Percentiles rank a stretch among this genome's conserved stretches.
These are phyloP conservation scores for Nicotiana tabacum DNA, from an alignment of 257 asterid species.

Conservation along the genomic window DNA sequence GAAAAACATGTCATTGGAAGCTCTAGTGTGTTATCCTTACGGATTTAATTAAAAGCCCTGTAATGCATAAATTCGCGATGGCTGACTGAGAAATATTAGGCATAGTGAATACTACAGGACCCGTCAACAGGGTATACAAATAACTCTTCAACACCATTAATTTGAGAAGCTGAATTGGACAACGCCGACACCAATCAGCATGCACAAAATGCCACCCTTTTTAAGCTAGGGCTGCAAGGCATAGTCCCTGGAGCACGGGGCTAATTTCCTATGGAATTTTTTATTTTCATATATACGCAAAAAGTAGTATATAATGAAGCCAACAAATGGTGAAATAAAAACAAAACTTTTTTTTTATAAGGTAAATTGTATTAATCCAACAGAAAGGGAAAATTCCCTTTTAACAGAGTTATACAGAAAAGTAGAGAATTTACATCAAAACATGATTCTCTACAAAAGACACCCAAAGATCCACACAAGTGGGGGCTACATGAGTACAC, in stretches of 20 bases:
- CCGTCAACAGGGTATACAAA: background rate
- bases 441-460: no score
- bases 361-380: no score
- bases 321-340: background rate
- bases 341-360: background rate
- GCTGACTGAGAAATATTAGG: background rate
- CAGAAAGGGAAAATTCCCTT: no score
- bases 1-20: background rate
- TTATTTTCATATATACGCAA: background rate
- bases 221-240: background rate
- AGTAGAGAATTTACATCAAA: no score
- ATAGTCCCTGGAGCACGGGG: background rate
- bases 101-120: background rate
- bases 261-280: background rate
- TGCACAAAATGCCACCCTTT: background rate
- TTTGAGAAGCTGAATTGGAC: background rate
- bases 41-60: background rate
- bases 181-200: background rate
- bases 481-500: no score
- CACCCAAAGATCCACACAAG: no score
- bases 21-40: background rate
- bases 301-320: background rate
- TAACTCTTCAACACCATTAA: background rate
- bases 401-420: no score
- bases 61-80: background rate